Percentiles rank a stretch among this genome's conserved stretches.
These are phyloP conservation scores for Aeschynomene evenia DNA, from an alignment of 306 rosid genomes.

Conservation along the genomic window DNA sequence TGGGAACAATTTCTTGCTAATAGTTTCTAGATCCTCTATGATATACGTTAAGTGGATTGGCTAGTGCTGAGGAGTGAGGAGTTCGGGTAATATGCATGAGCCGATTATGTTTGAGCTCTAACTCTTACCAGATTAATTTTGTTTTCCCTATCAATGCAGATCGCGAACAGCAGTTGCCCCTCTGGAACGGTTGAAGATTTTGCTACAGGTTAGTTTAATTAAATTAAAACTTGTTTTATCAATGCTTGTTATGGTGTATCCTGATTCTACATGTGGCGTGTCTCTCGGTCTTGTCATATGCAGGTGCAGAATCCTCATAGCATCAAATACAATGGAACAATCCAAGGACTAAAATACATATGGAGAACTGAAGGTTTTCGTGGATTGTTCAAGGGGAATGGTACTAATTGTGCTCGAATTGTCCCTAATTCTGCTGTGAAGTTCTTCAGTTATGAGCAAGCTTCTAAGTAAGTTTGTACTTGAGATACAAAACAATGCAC, in stretches of 20 bases:
- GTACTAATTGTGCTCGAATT: constrained; percentile 96
- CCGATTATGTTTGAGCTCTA: too few species aligned
- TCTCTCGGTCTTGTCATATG: constrained; percentile 21
- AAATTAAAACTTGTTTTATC: neutral
- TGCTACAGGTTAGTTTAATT: constrained; percentile 72
- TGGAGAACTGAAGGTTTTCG: constrained; percentile 97
- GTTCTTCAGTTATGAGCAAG: constrained; percentile 98
- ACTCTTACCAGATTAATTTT: neutral
- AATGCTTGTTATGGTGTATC: constrained; percentile 17
- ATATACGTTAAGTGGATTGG: too few species aligned
- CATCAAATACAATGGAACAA: constrained; percentile 88
- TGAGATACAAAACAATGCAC: neutral
- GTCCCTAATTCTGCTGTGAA: constrained; percentile 97
- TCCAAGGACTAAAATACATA: constrained; percentile 90
- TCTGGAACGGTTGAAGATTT: constrained; percentile 89
- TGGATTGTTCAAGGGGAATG: constrained; percentile 93
- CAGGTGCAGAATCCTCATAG: constrained; percentile 96
- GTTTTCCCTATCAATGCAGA: constrained; percentile 46
- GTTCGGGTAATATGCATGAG: too few species aligned
- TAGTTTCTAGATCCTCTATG: neutral
- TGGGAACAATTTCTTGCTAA: neutral
- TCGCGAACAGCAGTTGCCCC: constrained; percentile 99
- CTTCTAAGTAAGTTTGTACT: constrained; percentile 72
- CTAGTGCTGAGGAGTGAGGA: too few species aligned
- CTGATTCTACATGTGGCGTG: neutral